Evolutionary conservation across 2,329 filamentous ascomycete species (phyloP).

Genomic region (Colletotrichum sp.): DNA sequence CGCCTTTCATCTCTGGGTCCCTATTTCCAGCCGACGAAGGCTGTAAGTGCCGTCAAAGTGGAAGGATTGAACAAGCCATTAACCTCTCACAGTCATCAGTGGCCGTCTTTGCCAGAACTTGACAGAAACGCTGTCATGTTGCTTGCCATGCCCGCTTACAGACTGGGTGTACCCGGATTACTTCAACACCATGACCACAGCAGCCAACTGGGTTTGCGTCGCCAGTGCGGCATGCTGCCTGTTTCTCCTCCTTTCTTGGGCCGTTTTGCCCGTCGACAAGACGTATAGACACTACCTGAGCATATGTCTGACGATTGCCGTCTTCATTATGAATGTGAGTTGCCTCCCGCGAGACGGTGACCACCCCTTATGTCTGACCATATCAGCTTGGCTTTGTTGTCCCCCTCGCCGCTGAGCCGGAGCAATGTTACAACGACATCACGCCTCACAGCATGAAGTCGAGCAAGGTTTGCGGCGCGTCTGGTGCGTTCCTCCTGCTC

Average conservation of each 20-base stretch:
- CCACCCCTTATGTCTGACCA: neutral
- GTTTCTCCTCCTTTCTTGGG: slow-evolving; percentile 82
- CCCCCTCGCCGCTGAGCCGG: slow-evolving; percentile 77
- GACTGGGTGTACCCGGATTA: slow-evolving; percentile 73
- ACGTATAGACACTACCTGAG: slow-evolving; percentile 93
- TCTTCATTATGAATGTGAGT: slow-evolving; percentile 81
- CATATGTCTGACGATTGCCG: slow-evolving; percentile 79
- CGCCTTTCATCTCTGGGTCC: slow-evolving; percentile 71
- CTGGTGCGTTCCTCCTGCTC: slow-evolving; percentile 83
- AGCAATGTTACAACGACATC: slow-evolving; percentile 87
- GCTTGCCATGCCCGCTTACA: slow-evolving; percentile 86
- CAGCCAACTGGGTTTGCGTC: slow-evolving; percentile 85
- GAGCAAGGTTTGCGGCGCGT: slow-evolving; percentile 82
- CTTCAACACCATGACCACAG: slow-evolving; percentile 63
- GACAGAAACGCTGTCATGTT: slow-evolving; percentile 67
- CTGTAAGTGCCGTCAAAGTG: slow-evolving; percentile 58
- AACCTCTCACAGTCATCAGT: slow-evolving; percentile 51
- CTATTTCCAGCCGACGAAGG: slow-evolving; percentile 66
- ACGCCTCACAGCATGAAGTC: slow-evolving; percentile 93
- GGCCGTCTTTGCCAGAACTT: slow-evolving; percentile 60
- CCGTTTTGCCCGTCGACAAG: slow-evolving; percentile 81
- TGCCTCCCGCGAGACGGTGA: neutral
- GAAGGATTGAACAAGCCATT: slow-evolving; percentile 30
- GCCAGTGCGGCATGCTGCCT: slow-evolving; percentile 72
- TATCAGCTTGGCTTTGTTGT: slow-evolving; percentile 85